Percentiles rank a stretch among this genome's conserved stretches.
Conservation (phyloP, 1,284 basidiomycete genomes). For the Malassezia caprae region DNA sequence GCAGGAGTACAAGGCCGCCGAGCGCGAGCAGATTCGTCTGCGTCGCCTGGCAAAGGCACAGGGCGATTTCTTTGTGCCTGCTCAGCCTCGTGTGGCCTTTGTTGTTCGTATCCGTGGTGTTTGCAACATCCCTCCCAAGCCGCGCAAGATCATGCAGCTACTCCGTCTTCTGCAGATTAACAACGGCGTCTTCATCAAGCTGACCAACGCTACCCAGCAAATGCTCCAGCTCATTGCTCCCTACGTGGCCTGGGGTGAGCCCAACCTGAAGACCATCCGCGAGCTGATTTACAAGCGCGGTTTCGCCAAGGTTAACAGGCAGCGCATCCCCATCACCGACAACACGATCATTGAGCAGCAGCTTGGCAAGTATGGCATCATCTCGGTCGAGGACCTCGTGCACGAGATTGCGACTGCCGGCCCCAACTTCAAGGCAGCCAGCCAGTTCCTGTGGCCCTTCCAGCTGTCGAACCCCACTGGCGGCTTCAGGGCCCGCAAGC, state of each 20-base stretch:
- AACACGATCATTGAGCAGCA: conserved; percentile 85
- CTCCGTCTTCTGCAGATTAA: conserved; percentile 98
- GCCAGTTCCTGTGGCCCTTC: conserved; percentile 89
- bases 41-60: conserved; percentile 83
- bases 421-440: conserved; percentile 95
- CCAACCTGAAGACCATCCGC: conserved; percentile 90
- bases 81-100: conserved; percentile 94
- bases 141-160: conserved; percentile 95
- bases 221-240: conserved; percentile 97
- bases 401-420: conserved; percentile 93
- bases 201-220: conserved; percentile 89
- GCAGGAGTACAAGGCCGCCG: conserved; percentile 84
- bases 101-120: conserved; percentile 87
- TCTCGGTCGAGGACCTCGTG: conserved; percentile 91
- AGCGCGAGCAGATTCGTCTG: conserved; percentile 92
- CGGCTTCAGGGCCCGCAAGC: conserved; percentile 92
- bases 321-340: conserved; percentile 88
- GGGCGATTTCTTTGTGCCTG: conserved; percentile 94
- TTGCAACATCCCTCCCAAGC: conserved; percentile 98
- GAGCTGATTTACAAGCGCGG: conserved; percentile 99
- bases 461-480: conserved; percentile 98
- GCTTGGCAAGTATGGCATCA: conserved; percentile 90
- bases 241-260: conserved; percentile 79
- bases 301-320: conserved; percentile 95
- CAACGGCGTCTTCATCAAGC: conserved; percentile 97